phyloP scores from a whole-genome alignment of 257 asterid species.

The Nicotiana undulata region DNA sequence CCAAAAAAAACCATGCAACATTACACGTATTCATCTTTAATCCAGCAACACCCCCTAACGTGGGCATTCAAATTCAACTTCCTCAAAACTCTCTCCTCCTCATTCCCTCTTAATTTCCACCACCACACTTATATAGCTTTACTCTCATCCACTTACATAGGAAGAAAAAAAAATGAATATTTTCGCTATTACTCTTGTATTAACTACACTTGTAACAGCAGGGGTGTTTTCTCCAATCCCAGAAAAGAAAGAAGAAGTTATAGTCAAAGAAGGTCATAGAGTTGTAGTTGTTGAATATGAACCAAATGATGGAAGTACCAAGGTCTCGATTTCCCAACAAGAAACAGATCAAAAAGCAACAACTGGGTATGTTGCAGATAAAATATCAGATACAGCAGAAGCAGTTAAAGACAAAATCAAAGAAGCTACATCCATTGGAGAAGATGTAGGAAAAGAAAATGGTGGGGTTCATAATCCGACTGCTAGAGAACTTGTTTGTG shows the following conservation, averaged over 20 bases:
- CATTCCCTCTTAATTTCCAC: background rate
- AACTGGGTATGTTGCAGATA: background rate
- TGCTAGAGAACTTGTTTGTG: slow-evolving; percentile 26
- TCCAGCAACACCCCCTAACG: background rate
- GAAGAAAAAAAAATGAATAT: slow-evolving; percentile 6
- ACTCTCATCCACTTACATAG: too few species aligned
- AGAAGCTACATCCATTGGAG: background rate
- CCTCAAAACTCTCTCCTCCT: background rate
- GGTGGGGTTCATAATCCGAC: background rate
- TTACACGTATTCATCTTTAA: background rate
- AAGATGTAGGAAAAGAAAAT: background rate
- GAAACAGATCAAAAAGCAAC: background rate
- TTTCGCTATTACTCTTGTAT: slow-evolving; percentile 24
- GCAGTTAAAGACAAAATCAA: slow-evolving; percentile 6
- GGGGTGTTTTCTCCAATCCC: slow-evolving; percentile 22
- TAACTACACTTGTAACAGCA: slow-evolving; percentile 21
- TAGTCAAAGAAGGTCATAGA: slow-evolving; percentile 35
- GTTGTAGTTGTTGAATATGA: slow-evolving; percentile 46
- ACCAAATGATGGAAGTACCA: slow-evolving; percentile 19
- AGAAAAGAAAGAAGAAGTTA: slow-evolving; percentile 7
- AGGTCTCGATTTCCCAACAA: slow-evolving; percentile 24
- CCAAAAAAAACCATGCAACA: background rate
- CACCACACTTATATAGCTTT: background rate
- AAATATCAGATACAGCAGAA: slow-evolving; percentile 3
- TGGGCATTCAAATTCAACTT: background rate